These are phyloP conservation scores for Discostella pseudostelligera DNA, from an alignment of 108 stramenopile genomes.

Conservation along the genomic window DNA sequence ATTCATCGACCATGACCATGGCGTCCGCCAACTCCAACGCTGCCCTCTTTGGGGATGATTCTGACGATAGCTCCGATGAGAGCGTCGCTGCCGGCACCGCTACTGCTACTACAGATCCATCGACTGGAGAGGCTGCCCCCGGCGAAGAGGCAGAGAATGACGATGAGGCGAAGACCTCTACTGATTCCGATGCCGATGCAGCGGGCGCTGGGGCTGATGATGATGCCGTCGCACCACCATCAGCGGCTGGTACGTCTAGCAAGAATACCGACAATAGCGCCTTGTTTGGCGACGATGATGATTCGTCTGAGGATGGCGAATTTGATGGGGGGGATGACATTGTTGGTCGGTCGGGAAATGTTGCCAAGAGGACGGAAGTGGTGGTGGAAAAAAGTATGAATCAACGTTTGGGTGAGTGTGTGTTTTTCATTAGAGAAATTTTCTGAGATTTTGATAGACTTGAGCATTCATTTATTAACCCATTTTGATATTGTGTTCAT, in stretches of 20 bases:
- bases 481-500: background rate
- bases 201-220: slow-evolving; percentile 39
- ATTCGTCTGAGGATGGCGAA: slow-evolving; percentile 43
- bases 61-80: slow-evolving; percentile 34
- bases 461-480: too few relatives aligned
- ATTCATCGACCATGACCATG: too few relatives aligned
- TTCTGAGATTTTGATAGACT: too few relatives aligned
- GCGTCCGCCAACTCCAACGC: slow-evolving; percentile 17
- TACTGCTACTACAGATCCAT: background rate
- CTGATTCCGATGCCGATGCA: slow-evolving; percentile 13
- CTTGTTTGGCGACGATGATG: slow-evolving; percentile 39
- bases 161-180: too few relatives aligned
- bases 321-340: slow-evolving; percentile 37
- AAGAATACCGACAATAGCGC: slow-evolving; percentile 5
- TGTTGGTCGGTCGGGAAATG: slow-evolving; percentile 13
- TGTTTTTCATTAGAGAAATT: background rate
- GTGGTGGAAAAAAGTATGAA: slow-evolving; percentile 27
- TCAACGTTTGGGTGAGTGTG: slow-evolving; percentile 28
- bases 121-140: background rate
- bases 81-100: slow-evolving; percentile 1
- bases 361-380: background rate
- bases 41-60: slow-evolving; percentile 31
- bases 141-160: background rate
- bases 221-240: slow-evolving; percentile 10
- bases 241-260: background rate